Base-by-base conservation (phyloP, 169 alveolate species). In the Plasmodium blacklocki region DNA sequence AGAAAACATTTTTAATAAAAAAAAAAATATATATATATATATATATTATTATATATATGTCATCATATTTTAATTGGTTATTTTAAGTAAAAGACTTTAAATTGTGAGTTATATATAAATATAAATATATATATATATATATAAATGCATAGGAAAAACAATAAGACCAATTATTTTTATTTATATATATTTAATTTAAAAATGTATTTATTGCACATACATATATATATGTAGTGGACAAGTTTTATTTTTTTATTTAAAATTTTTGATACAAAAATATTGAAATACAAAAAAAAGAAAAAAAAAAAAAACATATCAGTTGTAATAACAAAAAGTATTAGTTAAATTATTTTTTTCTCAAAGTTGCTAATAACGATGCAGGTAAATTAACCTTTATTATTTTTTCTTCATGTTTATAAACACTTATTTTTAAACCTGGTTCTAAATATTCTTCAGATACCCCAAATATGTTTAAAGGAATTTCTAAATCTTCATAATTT, bases 401-500 rank as follows among this genome's bases (percentile, higher is more conserved):
- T 78, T 78, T 78, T 32, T 78, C 89, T 0, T 78, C 89, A 70
- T 78, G 89, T 47, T 78, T 78, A 14, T 66, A 78, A 60, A 78
- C 73, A 21, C 73, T 66, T 50, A 78, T 50, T 67, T 78, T 54
- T 32, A 78, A 49, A 78, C 89, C 89, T 26, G 89, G 89, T 23
- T 78, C 67, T 45, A 78, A 59, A 32, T 78, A 32, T 62, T 78
- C 89, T 71, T 78, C 89, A 5, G 89, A 19, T n/a, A 78, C 14
- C 19, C 80, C 89, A 78, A 78, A 78, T 9, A 78, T 66, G 39
- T 32, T 66, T 58, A 78, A 12, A 7, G 89, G 89, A 0, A 78
- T 66, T 39, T 78, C 89, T 12, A 78, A 43, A 47, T 78, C 89
- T 78, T 78, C 80, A 78, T 78, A 78, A 78, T 78, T 78, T 52